These are phyloP conservation scores for Hansenula lynferdii DNA, from an alignment of 1,139 yeast species.

Conservation along the genomic window DNA sequence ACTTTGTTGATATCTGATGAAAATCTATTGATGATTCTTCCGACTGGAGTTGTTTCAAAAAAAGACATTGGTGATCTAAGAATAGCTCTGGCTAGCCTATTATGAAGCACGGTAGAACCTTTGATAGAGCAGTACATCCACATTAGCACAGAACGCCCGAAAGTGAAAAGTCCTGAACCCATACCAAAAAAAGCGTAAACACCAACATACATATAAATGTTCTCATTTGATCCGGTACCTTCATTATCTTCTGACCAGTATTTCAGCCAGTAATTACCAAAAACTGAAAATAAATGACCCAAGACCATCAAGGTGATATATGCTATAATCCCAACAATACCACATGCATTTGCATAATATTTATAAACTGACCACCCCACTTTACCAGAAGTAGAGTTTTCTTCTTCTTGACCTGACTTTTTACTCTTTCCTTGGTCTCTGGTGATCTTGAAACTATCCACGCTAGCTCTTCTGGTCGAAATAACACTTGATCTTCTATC, in stretches of 20 bases:
- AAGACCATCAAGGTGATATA: constrained; percentile 37
- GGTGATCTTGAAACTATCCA: constrained; percentile 42
- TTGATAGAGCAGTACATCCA: constrained; percentile 60
- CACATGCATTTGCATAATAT: constrained; percentile 66
- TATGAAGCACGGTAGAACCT: constrained; percentile 60
- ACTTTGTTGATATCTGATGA: constrained; percentile 65
- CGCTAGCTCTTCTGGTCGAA: constrained; percentile 56
- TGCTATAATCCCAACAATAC: constrained; percentile 42
- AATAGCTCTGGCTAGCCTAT: constrained; percentile 57
- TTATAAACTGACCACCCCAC: constrained; percentile 60
- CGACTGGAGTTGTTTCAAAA: constrained; percentile 77
- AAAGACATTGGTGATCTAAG: constrained; percentile 71
- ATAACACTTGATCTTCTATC: constrained; percentile 41
- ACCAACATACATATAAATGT: constrained; percentile 49
- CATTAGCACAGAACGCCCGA: constrained; percentile 49
- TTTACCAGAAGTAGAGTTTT: constrained; percentile 50
- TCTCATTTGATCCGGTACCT: constrained; percentile 40
- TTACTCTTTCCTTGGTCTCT: constrained; percentile 21
- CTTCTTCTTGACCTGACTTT: constrained; percentile 35
- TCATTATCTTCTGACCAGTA: constrained; percentile 53
- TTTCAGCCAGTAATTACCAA: constrained; percentile 54
- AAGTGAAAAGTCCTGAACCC: constrained; percentile 43
- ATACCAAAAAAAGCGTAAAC: constrained; percentile 55
- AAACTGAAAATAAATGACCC: constrained; percentile 44
- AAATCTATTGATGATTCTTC: constrained; percentile 67